phyloP scores from a whole-genome alignment of 2,329 filamentous ascomycete genomes.

The Nemania sp. region DNA sequence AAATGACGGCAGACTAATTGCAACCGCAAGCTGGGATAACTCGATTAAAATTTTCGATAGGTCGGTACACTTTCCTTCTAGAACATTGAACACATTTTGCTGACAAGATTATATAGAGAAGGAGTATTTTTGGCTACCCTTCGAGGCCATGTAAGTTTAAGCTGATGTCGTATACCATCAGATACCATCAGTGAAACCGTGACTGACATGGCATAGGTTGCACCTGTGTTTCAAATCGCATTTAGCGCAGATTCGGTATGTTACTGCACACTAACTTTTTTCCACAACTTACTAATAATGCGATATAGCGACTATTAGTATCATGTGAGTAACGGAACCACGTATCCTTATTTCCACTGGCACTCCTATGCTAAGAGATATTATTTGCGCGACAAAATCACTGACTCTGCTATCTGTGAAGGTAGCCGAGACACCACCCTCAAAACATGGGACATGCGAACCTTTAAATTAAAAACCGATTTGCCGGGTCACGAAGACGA shows the following conservation, averaged over 20 bases:
- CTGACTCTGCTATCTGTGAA: constrained; percentile 56
- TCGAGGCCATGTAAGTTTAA: constrained; percentile 80
- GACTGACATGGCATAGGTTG: constrained; percentile 56
- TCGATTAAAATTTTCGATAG: constrained; percentile 85
- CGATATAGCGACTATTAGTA: constrained; percentile 52
- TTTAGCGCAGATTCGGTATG: constrained; percentile 86
- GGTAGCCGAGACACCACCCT: constrained; percentile 84
- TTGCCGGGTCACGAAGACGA: constrained; percentile 43
- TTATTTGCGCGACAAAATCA: constrained; percentile 28
- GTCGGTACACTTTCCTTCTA: constrained; percentile 26
- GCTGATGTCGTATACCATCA: constrained; percentile 44
- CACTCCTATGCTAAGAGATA: not conserved
- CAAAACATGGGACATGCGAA: constrained; percentile 90
- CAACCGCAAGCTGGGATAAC: constrained; percentile 92
- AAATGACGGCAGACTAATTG: constrained; percentile 84
- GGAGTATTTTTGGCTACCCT: constrained; percentile 87
- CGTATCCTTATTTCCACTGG: not conserved
- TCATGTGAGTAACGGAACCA: constrained; percentile 31
- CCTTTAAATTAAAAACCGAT: constrained; percentile 73
- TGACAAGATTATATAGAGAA: constrained; percentile 57
- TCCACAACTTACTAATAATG: constrained; percentile 14
- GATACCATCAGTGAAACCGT: not conserved
- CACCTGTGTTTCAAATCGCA: constrained; percentile 89
- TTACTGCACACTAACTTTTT: not conserved
- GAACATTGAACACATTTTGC: constrained; percentile 23